Base-by-base conservation (phyloP, 371 early-diverging fungal species). In the Gilbertella persicaria region DNA sequence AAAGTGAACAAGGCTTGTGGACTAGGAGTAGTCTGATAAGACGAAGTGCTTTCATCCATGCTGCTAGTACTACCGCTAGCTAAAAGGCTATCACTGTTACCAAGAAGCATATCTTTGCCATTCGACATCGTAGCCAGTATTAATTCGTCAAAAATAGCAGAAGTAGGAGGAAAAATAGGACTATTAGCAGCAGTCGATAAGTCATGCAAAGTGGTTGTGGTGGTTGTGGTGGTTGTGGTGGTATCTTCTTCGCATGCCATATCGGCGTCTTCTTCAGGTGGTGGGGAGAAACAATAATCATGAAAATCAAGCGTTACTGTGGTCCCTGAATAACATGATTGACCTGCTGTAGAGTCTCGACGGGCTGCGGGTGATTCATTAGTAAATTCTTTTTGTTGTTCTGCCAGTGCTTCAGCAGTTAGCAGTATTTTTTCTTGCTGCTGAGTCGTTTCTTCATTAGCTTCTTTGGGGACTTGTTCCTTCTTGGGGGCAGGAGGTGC, bases 261-360 rank as follows among this genome's bases (percentile, higher is more conserved):
- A 35, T 49, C 41, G 14, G 43, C 52, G 2, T 57, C 62, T 19
- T 62, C 62, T 53, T 53, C 58, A 9, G 62, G 41, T 35, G 75
- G 69, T 21, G 71, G 72, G 7, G 75, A 75, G 41, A 77, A 71
- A 41, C 77, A 77, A 41, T 57, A 62, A 19, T 77, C 77, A 39
- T 66, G 62, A 38, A 77, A 77, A 46, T 77, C 77, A 21, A 77
- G 62, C 2, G 73, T 69, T 3, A 53, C 73, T 14, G 73, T 77
- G 1, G 77, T 71, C 14, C 77, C 71, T 24, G 67, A 73, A 28
- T 69, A 63, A 16, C 56, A 67, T 8, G 62, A 62, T 24, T 62
- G 57, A 14, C 46, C 54, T 9, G 46, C 25, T 19, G 29, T 21
- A 10, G 58, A 58, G 33, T 51, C 52, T 13, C 52, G 37, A 16